A percentile compares a stretch with the other conserved stretches of the same genome.
phyloP scores from a whole-genome alignment of 208 protist species.

The Trypanosoma theileri region DNA sequence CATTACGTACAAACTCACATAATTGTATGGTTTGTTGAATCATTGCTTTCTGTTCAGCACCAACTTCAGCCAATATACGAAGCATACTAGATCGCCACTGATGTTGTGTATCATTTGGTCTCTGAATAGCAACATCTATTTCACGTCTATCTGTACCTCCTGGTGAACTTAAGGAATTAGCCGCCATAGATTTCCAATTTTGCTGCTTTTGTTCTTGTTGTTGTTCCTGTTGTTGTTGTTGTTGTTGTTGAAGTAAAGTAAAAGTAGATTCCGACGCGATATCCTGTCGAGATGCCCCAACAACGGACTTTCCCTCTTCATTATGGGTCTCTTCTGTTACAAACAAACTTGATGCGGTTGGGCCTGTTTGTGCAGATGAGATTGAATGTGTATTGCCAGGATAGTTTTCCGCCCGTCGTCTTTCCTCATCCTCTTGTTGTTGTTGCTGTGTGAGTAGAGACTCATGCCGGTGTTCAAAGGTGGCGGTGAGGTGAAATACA shows the following conservation, averaged over 20 bases:
- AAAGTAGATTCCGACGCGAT: too few species aligned
- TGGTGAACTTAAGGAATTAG: neutral
- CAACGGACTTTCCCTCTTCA: too few species aligned
- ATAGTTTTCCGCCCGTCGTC: constrained; percentile 7
- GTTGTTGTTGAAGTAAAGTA: too few species aligned
- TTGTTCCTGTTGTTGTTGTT: neutral
- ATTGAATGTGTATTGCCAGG: neutral
- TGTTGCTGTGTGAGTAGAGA: constrained; percentile 34
- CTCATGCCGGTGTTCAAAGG: constrained; percentile 51
- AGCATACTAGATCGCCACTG: constrained; percentile 26
- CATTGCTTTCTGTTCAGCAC: constrained; percentile 32
- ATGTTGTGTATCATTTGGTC: neutral
- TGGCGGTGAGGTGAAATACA: constrained; percentile 61
- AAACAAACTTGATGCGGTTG: too few species aligned
- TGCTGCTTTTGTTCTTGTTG: neutral
- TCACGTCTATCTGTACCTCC: neutral
- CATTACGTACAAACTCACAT: constrained; percentile 37
- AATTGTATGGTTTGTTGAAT: constrained; percentile 46
- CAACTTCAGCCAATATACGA: constrained; percentile 22
- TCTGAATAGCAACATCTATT: neutral
- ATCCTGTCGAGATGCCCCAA: too few species aligned
- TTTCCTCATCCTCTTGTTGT: neutral
- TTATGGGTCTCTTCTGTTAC: too few species aligned
- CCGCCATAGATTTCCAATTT: neutral
- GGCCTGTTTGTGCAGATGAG: neutral